Evolutionary conservation across 169 alveolate species (phyloP), one percentile per base, ranked within the genome.

Genomic region (Hepatocystis sp.): DNA sequence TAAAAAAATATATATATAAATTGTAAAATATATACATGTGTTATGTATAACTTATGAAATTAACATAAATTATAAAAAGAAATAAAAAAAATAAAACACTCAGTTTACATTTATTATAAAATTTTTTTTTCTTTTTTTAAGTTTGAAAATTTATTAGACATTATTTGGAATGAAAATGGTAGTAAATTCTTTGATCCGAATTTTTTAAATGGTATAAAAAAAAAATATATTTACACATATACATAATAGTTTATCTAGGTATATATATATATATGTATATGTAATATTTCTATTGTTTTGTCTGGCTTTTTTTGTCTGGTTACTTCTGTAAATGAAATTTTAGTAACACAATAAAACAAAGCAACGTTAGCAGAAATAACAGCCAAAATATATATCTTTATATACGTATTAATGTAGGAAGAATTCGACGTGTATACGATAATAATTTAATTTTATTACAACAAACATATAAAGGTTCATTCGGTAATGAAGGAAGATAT

Each of bases 81-180:
- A 23, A 55, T n/a, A n/a, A n/a, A n/a, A n/a, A n/a, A n/a, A n/a
- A 1, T 15, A 10, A 15, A 13, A 49, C 17, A 21, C 10, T 36
- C 47, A 36, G 47, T 5, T 36, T 36, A 36, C 10, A 10, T 36
- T 36, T 36, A 36, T 36, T 36, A 2, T 55, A 25, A 2, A 25
- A 42, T 17, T 58, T 58, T 49, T 55, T 25, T 15, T 61, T 34
- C 40, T 60, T 55, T 17, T 46, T 55, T 23, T 46, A 49, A 76
- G 88, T 40, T 58, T 47, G 78, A 58, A 42, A 60, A 40, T 23
- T 25, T 76, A 46, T 21, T 76, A 58, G 44, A 42, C n/a, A 25
- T 44, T 2, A 42, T 76, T 30, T 76, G 88, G 88, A 66, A 76
- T 8, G 66, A 42, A 40, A 76, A 76, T 58, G 88, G 88, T 34